Conservation (phyloP, 306 rosid genomes). For the Gynostemma pentaphyllum region DNA sequence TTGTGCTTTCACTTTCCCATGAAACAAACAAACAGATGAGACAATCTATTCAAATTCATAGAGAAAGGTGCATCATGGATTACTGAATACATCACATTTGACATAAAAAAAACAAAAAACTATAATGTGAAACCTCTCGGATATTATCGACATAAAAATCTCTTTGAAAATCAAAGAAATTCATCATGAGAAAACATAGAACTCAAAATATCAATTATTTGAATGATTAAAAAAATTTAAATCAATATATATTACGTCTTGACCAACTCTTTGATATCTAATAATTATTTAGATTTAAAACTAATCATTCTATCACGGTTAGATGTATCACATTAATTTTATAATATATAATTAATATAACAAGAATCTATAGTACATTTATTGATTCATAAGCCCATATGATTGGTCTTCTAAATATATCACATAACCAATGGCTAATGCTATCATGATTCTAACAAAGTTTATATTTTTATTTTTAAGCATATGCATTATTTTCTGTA, state of each 20-base stretch:
- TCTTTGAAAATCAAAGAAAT: no score
- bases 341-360: background rate
- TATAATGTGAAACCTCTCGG: background rate
- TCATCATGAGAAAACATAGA: background rate
- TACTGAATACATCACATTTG: background rate
- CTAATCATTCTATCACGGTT: no score
- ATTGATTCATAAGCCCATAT: conserved; percentile 2
- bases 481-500: background rate
- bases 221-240: background rate
- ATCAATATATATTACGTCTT: background rate
- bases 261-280: background rate
- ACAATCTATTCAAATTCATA: background rate
- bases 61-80: background rate
- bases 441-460: conserved; percentile 4
- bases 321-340: no score
- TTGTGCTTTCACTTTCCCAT: conserved; percentile 1
- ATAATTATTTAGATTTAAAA: background rate
- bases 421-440: conserved; percentile 9
- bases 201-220: background rate
- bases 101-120: background rate
- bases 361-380: background rate
- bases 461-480: conserved; percentile 3
- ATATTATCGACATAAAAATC: background rate
- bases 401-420: conserved; percentile 4
- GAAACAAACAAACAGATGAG: conserved; percentile 3